Base-by-base conservation (phyloP, 225 moss, liverwort and hornwort genomes). In the Climacium dendroides region DNA sequence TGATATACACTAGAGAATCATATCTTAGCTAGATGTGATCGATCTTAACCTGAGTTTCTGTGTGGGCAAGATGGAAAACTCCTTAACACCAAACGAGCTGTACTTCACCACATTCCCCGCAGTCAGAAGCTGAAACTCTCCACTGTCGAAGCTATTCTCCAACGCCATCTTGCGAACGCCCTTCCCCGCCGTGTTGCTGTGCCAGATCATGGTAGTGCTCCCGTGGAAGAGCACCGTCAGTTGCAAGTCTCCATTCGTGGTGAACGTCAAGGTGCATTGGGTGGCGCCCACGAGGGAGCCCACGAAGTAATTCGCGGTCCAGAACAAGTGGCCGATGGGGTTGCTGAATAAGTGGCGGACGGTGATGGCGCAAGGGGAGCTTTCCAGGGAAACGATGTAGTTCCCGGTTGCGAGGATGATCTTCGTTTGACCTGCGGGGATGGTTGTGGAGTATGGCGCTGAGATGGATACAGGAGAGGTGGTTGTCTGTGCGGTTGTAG, bases 291-390 rank as follows among this genome's bases (percentile, higher is more conserved):
- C 59, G 52, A 79, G 87, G 23, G 92, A 87, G 23, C 90, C 90
- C n/a, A 85, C 89, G 75, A 79, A 92, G 90, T 89, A 92, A 52
- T 90, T 92, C 55, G 90, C 90, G 10, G 85, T 87, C 92, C 92
- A 92, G 15, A 92, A 2, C 71, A 92, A 85, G 74, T 87, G 90
- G 25, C n/a, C 85, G 43, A 87, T 29, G 17, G 20, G 13, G 43
- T 37, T 85, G 41, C 78, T 48, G 89, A 82, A 92, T 23, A 90
- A 58, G 61, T 90, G 90, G 5, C 90, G 92, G 13, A 92, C 59
- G 22, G 92, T 92, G 82, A 90, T 64, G 45, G 92, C 90, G 72
- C 92, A 90, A 28, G 89, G 90, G 43, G 88, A 75, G 74, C 84
- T 76, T 62, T 92, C 92, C 41, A 92, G 41, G 6, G 90, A 88